Conservation (phyloP, 306 rosid genomes). For the Canavalia gladiata region DNA sequence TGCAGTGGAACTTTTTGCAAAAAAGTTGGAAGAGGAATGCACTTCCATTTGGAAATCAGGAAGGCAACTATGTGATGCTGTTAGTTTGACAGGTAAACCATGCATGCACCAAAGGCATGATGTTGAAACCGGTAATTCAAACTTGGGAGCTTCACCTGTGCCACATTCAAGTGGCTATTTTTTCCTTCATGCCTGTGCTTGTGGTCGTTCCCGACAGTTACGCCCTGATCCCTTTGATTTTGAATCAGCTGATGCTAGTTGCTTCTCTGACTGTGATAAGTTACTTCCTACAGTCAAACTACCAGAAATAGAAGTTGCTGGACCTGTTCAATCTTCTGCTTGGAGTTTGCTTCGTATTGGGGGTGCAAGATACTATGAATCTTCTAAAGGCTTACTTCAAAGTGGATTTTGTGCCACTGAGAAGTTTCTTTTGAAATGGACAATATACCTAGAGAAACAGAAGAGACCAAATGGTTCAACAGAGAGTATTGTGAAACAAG, state of each 20-base stretch:
- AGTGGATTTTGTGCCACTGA: constrained; percentile 82
- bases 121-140: constrained; percentile 53
- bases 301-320: constrained; percentile 62
- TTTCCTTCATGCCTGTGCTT: constrained; percentile 91
- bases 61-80: constrained; percentile 90
- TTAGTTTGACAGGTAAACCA: constrained; percentile 94
- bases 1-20: constrained; percentile 72
- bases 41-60: constrained; percentile 85
- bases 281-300: constrained; percentile 79
- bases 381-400: constrained; percentile 88
- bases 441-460: constrained; percentile 63
- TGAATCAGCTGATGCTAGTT: constrained; percentile 71
- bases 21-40: constrained; percentile 85
- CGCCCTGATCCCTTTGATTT: constrained; percentile 91
- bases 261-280: constrained; percentile 85
- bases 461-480: constrained; percentile 52
- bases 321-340: constrained; percentile 69
- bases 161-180: constrained; percentile 88
- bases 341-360: constrained; percentile 93
- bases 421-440: constrained; percentile 81
- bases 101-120: constrained; percentile 90
- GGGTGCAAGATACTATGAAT: constrained; percentile 85
- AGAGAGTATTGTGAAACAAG: constrained; percentile 55
- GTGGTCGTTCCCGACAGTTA: constrained; percentile 83
- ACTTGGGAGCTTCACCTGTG: constrained; percentile 49